Conservation (phyloP, 2,329 filamentous ascomycete genomes). For the Aspergillus pseudonomiae region DNA sequence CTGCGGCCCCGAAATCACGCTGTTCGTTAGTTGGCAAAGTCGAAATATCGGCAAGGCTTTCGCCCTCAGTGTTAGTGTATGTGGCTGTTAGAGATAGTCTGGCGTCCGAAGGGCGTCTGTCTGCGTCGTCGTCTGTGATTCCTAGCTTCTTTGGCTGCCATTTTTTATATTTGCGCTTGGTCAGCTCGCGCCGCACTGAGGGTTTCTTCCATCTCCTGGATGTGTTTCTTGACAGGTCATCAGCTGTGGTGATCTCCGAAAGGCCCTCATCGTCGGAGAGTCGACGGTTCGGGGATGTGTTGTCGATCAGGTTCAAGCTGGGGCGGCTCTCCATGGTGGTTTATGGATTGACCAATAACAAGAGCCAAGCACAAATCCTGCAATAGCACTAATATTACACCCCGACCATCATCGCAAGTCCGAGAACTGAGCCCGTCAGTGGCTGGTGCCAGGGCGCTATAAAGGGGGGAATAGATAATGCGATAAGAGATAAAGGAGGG, state of each 20-base stretch:
- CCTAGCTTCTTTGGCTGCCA: conserved; percentile 61
- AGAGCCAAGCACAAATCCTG: not conserved
- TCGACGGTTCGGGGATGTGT: conserved; percentile 36
- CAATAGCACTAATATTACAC: not conserved
- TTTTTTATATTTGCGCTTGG: conserved; percentile 51
- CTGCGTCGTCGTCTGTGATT: conserved; percentile 30
- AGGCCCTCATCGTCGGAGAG: conserved; percentile 25
- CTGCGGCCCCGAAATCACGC: conserved; percentile 14
- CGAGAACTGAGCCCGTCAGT: not conserved
- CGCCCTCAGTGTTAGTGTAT: conserved; percentile 10
- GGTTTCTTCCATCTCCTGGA: conserved; percentile 24
- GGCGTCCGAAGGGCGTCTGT: conserved; percentile 15
- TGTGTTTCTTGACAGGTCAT: conserved; percentile 18
- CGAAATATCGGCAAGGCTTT: conserved; percentile 6
- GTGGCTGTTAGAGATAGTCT: conserved; percentile 16
- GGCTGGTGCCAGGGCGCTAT: not conserved
- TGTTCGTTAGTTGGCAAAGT: conserved; percentile 2
- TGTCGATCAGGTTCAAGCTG: conserved; percentile 44
- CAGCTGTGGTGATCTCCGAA: conserved; percentile 14
- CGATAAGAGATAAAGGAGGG: not conserved
- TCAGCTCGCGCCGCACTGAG: conserved; percentile 44
- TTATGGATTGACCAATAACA: not conserved
- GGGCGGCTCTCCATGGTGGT: conserved; percentile 29
- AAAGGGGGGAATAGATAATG: conserved; percentile 1
- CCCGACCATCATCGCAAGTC: not conserved